Base-by-base conservation (phyloP, 331 rosid genomes). In the Pyrus hybrid region DNA sequence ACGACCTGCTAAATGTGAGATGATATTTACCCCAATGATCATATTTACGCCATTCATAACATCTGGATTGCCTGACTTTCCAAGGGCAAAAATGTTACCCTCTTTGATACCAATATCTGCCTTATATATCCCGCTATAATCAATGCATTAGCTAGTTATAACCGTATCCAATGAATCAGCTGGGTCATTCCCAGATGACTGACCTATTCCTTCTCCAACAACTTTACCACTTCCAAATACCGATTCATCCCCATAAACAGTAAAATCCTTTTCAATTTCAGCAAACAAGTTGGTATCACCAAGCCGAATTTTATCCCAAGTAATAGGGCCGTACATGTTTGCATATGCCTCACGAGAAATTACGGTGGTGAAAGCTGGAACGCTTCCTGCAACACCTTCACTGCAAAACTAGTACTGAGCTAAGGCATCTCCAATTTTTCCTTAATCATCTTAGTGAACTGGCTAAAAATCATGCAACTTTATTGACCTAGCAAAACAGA, bases 151-250 rank as follows among this genome's bases (percentile, higher is more conserved):
- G 99, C 90, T 81, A 77, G 99, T 92, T 81, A 92, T 87, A 60
- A 95, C 97, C 60, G 92, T 87, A 86, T 95, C 99, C 75, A 95
- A 80, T 69, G 89, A 77, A 25, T 0, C 64, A 73, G 73, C 80
- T n/a, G 87, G 78, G 70, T 60, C 45, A 65, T 75, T 80, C 79
- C 96, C 89, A 35, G 87, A 85, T 18, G 88, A 82, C 84, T 95
- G 99, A 68, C 97, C 97, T 93, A 95, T 89, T 80, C 99, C 99
- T 26, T 92, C 99, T 80, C 99, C 86, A 68, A 92, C 81, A 54
- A 86, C 93, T 86, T 95, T 95, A 33, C 99, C 97, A 71, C 97
- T 97, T 76, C 99, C 99, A 79, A 92, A 94, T 51, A 94, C 86
- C 75, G 90, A 89, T 82, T 94, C 99, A 76, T 94, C 99, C 60